phyloP scores from a whole-genome alignment of 331 rosid genomes.

The Quercus lobata region DNA sequence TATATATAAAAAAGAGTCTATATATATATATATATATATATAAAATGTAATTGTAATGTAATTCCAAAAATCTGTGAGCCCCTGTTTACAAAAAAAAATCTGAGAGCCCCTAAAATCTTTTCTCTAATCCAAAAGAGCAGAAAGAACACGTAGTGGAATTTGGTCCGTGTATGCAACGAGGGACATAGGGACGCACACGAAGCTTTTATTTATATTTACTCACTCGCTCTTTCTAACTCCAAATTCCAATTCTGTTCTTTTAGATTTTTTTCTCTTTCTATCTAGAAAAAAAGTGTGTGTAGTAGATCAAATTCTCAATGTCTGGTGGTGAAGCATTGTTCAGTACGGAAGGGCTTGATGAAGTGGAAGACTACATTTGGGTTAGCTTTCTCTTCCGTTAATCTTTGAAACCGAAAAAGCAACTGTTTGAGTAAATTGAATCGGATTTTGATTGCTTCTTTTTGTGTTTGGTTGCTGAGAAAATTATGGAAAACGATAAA shows the following conservation, averaged over 20 bases:
- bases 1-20: too few species aligned
- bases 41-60: too few species aligned
- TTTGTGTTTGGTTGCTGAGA: background rate
- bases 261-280: background rate
- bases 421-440: background rate
- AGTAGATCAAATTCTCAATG: slow-evolving; percentile 26
- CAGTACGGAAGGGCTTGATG: slow-evolving; percentile 34
- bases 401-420: background rate
- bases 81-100: too few species aligned
- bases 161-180: slow-evolving; percentile 77
- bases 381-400: slow-evolving; percentile 27
- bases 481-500: too few species aligned
- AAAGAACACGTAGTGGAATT: slow-evolving; percentile 59
- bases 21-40: too few species aligned
- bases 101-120: too few species aligned
- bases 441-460: background rate
- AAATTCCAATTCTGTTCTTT: background rate
- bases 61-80: too few species aligned
- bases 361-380: slow-evolving; percentile 70
- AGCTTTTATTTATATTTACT: background rate
- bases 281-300: background rate
- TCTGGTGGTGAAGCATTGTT: slow-evolving; percentile 35
- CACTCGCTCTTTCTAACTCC: background rate
- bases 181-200: slow-evolving; percentile 58
- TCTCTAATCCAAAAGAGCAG: too few species aligned